phyloP scores from a whole-genome alignment of 345 rosid species.

The Linum usitatissimum region DNA sequence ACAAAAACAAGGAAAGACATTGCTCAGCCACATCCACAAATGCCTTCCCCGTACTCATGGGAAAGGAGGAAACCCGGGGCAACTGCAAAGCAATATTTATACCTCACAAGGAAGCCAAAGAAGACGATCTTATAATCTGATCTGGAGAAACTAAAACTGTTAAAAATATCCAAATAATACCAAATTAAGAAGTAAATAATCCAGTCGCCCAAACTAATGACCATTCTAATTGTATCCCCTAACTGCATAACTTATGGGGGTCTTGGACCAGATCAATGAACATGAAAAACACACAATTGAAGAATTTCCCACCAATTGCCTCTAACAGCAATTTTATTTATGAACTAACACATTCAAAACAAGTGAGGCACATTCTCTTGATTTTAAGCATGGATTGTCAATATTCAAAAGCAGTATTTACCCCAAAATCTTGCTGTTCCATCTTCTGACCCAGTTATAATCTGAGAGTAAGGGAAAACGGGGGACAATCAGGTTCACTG shows the following conservation, averaged over 20 bases:
- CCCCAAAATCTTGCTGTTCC: conserved; percentile 97
- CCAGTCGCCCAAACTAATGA: neutral
- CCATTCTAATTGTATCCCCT: neutral
- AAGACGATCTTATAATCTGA: neutral
- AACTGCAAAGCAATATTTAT: neutral
- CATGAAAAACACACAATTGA: too few species aligned
- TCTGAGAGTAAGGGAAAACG: conserved; percentile 33
- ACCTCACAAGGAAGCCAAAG: neutral
- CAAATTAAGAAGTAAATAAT: neutral
- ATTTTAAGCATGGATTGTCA: conserved; percentile 1
- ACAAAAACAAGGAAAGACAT: neutral
- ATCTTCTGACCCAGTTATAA: conserved; percentile 94
- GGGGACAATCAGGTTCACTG: conserved; percentile 5
- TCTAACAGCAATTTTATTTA: neutral
- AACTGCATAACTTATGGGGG: neutral
- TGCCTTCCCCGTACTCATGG: neutral
- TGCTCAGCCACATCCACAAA: neutral
- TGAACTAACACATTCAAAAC: neutral
- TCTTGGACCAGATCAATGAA: neutral
- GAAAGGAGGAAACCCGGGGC: neutral
- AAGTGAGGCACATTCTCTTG: neutral
- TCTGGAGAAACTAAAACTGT: neutral
- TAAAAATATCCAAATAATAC: neutral
- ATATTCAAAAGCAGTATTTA: conserved; percentile 20
- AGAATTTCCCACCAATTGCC: neutral